Percentiles rank a stretch among this genome's conserved stretches.
Conservation (phyloP, 345 rosid genomes). For the Camelina neglecta region DNA sequence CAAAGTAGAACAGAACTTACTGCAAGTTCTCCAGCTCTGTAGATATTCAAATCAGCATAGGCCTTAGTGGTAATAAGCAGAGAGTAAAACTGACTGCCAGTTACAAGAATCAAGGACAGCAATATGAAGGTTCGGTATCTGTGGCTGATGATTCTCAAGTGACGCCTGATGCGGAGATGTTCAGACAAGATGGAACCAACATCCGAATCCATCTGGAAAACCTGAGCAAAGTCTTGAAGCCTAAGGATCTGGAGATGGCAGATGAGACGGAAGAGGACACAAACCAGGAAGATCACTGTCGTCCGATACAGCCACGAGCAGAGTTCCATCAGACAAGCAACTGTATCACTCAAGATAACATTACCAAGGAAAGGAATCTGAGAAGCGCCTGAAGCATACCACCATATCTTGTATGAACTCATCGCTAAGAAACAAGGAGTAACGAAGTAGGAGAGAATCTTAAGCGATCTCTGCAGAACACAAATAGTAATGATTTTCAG, state of each 20-base stretch:
- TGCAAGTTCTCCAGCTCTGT: slow-evolving; percentile 86
- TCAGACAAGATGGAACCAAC: slow-evolving; percentile 73
- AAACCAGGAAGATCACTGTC: slow-evolving; percentile 75
- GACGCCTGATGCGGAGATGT: slow-evolving; percentile 85
- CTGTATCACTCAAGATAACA: slow-evolving; percentile 69
- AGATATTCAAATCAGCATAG: slow-evolving; percentile 56
- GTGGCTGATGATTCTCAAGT: slow-evolving; percentile 89
- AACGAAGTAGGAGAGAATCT: slow-evolving; percentile 71
- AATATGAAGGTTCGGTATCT: slow-evolving; percentile 71
- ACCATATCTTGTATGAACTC: slow-evolving; percentile 90
- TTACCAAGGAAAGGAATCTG: slow-evolving; percentile 87
- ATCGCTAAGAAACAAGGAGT: slow-evolving; percentile 77
- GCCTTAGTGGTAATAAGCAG: slow-evolving; percentile 79
- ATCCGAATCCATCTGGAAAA: slow-evolving; percentile 78
- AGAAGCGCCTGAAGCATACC: slow-evolving; percentile 95
- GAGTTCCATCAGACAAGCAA: slow-evolving; percentile 84
- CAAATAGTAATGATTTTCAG: neutral
- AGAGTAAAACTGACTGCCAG: slow-evolving; percentile 85
- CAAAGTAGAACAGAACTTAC: slow-evolving; percentile 48
- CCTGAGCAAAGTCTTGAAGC: slow-evolving; percentile 78
- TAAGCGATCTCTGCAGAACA: slow-evolving; percentile 74
- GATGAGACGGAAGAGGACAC: slow-evolving; percentile 82
- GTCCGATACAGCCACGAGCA: slow-evolving; percentile 93
- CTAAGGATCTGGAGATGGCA: slow-evolving; percentile 95
- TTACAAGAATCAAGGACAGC: slow-evolving; percentile 67